phyloP scores from a whole-genome alignment of 768 basidiomycete genomes.

The Kwoniella newhampshirensis region DNA sequence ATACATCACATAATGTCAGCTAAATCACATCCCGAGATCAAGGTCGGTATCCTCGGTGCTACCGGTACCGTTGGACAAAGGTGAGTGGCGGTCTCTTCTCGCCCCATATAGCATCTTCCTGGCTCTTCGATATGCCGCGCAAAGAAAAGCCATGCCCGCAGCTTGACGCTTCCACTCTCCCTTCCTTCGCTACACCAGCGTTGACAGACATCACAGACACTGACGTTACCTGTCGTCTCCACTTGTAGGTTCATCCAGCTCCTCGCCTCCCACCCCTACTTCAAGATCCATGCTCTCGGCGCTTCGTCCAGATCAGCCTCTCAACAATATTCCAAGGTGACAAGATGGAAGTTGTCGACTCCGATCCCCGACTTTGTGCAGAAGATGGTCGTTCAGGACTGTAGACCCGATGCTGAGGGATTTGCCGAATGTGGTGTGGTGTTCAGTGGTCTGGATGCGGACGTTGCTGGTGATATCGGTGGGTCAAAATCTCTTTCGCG shows the following conservation, averaged over 20 bases:
- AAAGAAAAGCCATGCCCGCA: neutral
- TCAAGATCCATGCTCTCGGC: conserved; percentile 78
- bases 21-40: conserved; percentile 49
- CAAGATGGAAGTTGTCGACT: conserved; percentile 79
- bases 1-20: conserved; percentile 26
- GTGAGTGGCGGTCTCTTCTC: conserved; percentile 16
- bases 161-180: neutral
- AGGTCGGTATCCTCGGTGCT: conserved; percentile 55
- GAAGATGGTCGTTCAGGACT: conserved; percentile 70
- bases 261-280: conserved; percentile 85
- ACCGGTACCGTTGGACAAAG: conserved; percentile 88
- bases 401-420: conserved; percentile 63
- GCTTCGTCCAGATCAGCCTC: conserved; percentile 86
- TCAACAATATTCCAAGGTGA: conserved; percentile 71
- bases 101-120: neutral
- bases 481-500: conserved; percentile 47
- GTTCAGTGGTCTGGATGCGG: conserved; percentile 94
- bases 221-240: neutral
- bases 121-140: neutral
- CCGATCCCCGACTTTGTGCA: conserved; percentile 69
- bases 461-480: conserved; percentile 96
- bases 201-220: too few relatives aligned
- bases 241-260: conserved; percentile 69
- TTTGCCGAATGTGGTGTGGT: conserved; percentile 80
- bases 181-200: neutral